Evolutionary conservation across 371 early-diverging fungal species (phyloP), one percentile per base, ranked within the genome.

Genomic region (Batkoa obscura): DNA sequence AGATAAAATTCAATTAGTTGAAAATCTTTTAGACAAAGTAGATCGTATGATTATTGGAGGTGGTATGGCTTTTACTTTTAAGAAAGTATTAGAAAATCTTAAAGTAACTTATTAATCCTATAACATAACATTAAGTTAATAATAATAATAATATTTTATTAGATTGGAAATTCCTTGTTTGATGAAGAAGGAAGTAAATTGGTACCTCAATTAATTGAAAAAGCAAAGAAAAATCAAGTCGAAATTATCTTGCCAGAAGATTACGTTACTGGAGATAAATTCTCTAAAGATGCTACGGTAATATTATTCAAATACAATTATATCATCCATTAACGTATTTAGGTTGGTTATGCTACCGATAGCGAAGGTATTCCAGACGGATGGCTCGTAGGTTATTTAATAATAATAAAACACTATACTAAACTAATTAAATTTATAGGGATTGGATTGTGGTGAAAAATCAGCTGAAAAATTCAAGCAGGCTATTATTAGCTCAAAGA

Each of bases 21-120:
- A 94, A 60, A 94, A 86, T 75, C 81, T 96, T 62, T 70, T 96
- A 49, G 93, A 93, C 72, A 85, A 87, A 78, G 86, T 88, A 58
- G 73, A 88, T 66, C 60, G 76, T 59, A 80, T 85, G 79, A 94
- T 96, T 63, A 83, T 99, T 61, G 86, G 87, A 64, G 98, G 98
- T 63, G 96, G 92, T 55, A 94, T 99, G 94, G 90, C 92, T 59
- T 94, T 90, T 75, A 95, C 98, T 56, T 94, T 99, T 81, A 79
- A 88, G 73, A 94, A 95, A 81, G 77, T 83, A 50, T 67, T 86
- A 50, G 72, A 88, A 17, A 68, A 74, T 50, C 80, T 92, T 66
- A 75, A 86, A 71, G 79, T 82, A 75, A 66, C 35, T n/a, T n/a
- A n/a, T n/a, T n/a, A n/a, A n/a, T n/a, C n/a, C n/a, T n/a, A n/a